Percentiles rank a stretch among this genome's conserved stretches.
Conservation (phyloP, 2,329 filamentous ascomycete genomes). For the Nemania serpens region DNA sequence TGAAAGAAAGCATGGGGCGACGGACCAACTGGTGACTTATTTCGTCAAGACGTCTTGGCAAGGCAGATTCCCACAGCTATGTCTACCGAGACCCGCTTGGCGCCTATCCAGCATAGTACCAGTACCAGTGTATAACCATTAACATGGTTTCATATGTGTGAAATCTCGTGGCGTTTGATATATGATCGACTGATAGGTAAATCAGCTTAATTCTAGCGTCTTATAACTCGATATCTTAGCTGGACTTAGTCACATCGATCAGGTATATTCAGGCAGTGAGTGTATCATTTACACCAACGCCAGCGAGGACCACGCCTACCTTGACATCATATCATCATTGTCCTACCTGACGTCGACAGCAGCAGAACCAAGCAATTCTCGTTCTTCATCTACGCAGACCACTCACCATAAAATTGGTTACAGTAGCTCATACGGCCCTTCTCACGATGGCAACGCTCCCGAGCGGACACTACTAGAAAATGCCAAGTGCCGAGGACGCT, state of each 20-base stretch:
- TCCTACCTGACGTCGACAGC: neutral
- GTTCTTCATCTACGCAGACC: neutral
- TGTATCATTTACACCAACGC: no score
- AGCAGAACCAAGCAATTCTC: neutral
- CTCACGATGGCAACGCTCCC: neutral
- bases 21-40: slow-evolving; percentile 13
- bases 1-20: slow-evolving; percentile 9
- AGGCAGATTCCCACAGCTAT: slow-evolving; percentile 22
- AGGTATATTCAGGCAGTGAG: neutral
- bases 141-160: slow-evolving; percentile 8
- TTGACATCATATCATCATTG: slow-evolving; percentile 13
- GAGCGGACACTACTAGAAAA: neutral
- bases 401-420: neutral
- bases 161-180: slow-evolving; percentile 10
- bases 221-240: slow-evolving; percentile 11
- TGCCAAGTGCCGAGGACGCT: slow-evolving; percentile 10
- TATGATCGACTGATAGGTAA: slow-evolving; percentile 15
- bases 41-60: slow-evolving; percentile 23
- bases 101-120: slow-evolving; percentile 7
- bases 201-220: slow-evolving; percentile 10
- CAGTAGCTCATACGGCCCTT: neutral
- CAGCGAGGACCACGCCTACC: neutral
- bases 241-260: slow-evolving; percentile 3
- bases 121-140: slow-evolving; percentile 15
- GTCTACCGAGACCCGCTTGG: slow-evolving; percentile 24